Conservation (phyloP, 2,329 filamentous ascomycete genomes). For the Teratosphaeria destructans region DNA sequence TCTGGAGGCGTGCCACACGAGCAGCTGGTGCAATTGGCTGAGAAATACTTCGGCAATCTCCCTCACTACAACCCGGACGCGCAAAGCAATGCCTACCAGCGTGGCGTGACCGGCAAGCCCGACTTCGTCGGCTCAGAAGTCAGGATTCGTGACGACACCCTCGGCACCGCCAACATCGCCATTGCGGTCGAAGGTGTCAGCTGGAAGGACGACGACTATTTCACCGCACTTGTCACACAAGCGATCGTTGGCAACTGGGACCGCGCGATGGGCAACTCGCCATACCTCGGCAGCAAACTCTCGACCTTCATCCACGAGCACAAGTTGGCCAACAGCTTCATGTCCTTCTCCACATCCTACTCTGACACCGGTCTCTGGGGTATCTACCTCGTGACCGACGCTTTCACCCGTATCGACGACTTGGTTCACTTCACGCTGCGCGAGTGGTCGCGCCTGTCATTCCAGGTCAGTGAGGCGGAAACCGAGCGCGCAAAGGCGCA, state of each 20-base stretch:
- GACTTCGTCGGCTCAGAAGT: conserved; percentile 96
- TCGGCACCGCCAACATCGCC: conserved; percentile 93
- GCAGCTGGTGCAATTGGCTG: conserved; percentile 87
- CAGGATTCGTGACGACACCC: conserved; percentile 88
- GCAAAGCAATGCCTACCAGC: conserved; percentile 59
- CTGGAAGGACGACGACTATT: conserved; percentile 99
- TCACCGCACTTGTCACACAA: conserved; percentile 93
- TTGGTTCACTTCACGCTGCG: conserved; percentile 96
- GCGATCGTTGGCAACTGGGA: conserved; percentile 99
- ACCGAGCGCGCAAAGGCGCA: conserved; percentile 98
- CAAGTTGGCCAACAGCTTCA: conserved; percentile 97
- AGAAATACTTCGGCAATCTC: conserved; percentile 83
- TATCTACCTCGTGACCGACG: conserved; percentile 95
- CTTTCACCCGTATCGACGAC: conserved; percentile 79
- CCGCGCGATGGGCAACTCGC: conserved; percentile 93
- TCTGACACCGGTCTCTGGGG: conserved; percentile 99
- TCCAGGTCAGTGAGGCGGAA: conserved; percentile 79
- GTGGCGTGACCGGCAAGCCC: conserved; percentile 67
- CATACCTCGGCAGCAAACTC: conserved; percentile 96
- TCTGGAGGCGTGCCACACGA: conserved; percentile 89
- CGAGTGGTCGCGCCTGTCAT: conserved; percentile 92
- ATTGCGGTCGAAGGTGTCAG: conserved; percentile 98
- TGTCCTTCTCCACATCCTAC: conserved; percentile 99
- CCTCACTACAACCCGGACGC: conserved; percentile 66
- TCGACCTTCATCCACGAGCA: conserved; percentile 90